Evolutionary conservation across 139 green algal species (phyloP).

Genomic region (Micromonas pusilla): DNA sequence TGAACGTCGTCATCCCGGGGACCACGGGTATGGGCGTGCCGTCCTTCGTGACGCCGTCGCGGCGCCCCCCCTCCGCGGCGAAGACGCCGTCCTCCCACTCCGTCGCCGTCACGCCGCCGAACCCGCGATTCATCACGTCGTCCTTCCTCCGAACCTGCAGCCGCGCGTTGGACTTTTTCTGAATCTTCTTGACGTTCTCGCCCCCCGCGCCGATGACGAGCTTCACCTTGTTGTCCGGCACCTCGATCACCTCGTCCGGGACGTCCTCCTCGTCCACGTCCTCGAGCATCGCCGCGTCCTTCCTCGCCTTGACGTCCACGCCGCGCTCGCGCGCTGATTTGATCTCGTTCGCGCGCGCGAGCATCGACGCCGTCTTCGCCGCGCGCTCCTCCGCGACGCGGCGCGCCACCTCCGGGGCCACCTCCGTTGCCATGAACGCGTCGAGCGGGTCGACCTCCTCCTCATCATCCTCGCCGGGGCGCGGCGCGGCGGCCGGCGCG

Average conservation of each 20-base stretch:
- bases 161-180: constrained; percentile 12
- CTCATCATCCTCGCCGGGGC: neutral
- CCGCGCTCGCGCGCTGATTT: neutral
- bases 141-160: constrained; percentile 17
- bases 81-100: neutral
- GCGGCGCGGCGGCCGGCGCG: too few relatives aligned
- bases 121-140: neutral
- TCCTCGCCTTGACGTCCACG: neutral
- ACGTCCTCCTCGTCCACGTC: constrained; percentile 7
- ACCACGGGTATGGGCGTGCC: neutral
- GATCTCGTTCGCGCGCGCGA: neutral
- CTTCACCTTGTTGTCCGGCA: constrained; percentile 27
- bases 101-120: too few relatives aligned
- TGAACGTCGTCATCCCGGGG: neutral
- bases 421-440: constrained; percentile 6
- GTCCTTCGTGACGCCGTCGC: constrained; percentile 2
- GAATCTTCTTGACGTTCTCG: constrained; percentile 17
- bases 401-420: neutral
- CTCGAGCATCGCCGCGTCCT: neutral
- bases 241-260: constrained; percentile 5
- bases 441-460: constrained; percentile 1
- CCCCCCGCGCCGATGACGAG: constrained; percentile 15
- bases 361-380: neutral
- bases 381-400: neutral
- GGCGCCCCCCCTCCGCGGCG: neutral